Evolutionary conservation across 2,329 filamentous ascomycete genomes (phyloP).

Genomic region (Colletotrichum gigasporum): DNA sequence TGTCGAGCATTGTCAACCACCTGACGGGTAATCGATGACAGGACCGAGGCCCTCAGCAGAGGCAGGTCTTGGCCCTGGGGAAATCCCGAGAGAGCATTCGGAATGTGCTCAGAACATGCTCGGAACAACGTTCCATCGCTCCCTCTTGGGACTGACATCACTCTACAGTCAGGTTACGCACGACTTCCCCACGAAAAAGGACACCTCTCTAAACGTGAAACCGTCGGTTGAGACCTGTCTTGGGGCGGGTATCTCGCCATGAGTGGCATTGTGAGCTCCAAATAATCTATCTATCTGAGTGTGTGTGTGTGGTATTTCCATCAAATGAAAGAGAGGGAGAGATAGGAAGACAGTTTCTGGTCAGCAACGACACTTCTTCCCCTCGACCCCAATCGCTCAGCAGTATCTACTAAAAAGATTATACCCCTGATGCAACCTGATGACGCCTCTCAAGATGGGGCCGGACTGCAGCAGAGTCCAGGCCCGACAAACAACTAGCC

Average conservation of each 20-base stretch:
- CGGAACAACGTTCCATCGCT: not conserved
- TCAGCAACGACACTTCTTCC: not conserved
- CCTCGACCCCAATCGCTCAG: conserved; percentile 1
- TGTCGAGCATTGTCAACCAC: not conserved
- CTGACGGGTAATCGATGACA: not conserved
- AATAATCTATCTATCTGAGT: conserved; percentile 25
- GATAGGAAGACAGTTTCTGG: not conserved
- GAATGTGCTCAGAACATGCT: not conserved
- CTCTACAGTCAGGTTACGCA: not conserved
- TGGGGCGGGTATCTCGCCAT: conserved; percentile 9
- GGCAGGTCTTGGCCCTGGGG: not conserved
- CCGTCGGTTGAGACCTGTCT: not conserved
- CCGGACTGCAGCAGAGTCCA: not conserved
- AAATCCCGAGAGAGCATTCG: too few species aligned
- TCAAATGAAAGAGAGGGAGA: not conserved
- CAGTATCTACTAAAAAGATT: conserved; percentile 10
- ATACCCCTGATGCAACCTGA: conserved; percentile 5
- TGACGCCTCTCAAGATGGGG: too few species aligned
- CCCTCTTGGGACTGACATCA: not conserved
- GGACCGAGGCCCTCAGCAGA: not conserved
- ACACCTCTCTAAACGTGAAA: conserved; percentile 6
- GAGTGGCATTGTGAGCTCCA: not conserved
- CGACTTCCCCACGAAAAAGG: not conserved
- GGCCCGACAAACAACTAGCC: not conserved
- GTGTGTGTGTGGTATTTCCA: conserved; percentile 11